These are phyloP conservation scores for Penicillium brevicompactum DNA, from an alignment of 2,329 filamentous ascomycete species.

Conservation along the genomic window DNA sequence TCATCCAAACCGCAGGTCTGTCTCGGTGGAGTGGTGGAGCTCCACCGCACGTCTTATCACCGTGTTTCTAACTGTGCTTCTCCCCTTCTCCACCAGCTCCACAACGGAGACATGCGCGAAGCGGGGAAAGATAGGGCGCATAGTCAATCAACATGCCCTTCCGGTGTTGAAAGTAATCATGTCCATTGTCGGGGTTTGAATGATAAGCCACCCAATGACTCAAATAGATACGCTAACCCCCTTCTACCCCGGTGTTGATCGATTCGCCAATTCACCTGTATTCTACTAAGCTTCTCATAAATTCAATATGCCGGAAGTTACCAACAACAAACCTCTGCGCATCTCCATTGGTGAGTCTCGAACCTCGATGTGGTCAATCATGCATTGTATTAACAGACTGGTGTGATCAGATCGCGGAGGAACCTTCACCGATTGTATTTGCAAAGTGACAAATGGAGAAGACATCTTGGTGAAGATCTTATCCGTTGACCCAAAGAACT, in stretches of 20 bases:
- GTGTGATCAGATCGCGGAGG: slow-evolving; percentile 42
- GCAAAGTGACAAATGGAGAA: slow-evolving; percentile 1
- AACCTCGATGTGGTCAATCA: not conserved
- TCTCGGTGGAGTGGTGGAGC: slow-evolving; percentile 3
- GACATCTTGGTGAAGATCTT: slow-evolving; percentile 81
- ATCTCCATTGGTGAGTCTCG: not conserved
- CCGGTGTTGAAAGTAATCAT: not conserved
- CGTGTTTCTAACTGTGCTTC: not conserved
- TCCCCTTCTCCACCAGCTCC: slow-evolving; percentile 3
- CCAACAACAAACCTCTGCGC: not conserved
- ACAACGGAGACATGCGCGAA: slow-evolving; percentile 6
- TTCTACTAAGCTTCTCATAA: not conserved
- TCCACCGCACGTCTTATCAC: slow-evolving; percentile 7
- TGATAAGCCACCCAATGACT: not conserved
- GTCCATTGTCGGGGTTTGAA: not conserved
- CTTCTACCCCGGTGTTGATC: not conserved
- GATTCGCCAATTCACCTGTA: not conserved
- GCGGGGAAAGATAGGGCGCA: not conserved
- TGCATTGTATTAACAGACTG: not conserved
- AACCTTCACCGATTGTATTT: slow-evolving; percentile 18
- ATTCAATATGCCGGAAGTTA: slow-evolving; percentile 4
- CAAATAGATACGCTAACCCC: slow-evolving; percentile 1
- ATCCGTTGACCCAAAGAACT: slow-evolving; percentile 85
- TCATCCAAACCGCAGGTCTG: not conserved
- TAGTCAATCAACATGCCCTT: not conserved